phyloP scores from a whole-genome alignment of 495 filamentous ascomycete genomes.

The Glonium stellatum region DNA sequence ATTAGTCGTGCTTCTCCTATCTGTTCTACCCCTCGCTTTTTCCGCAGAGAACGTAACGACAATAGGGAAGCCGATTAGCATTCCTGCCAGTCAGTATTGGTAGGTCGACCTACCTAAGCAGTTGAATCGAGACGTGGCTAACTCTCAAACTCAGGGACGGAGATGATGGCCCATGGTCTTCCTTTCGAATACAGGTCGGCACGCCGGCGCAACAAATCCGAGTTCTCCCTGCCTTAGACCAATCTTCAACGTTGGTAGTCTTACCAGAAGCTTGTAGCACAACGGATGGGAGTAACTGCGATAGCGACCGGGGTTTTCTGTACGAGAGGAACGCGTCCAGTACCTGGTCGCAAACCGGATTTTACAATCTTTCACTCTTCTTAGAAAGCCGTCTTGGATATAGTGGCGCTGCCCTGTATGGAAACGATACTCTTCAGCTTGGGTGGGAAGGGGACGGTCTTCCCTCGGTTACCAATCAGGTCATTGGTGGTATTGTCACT shows the following conservation, averaged over 20 bases:
- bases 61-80: constrained; percentile 16
- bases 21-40: not conserved
- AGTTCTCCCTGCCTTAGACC: constrained; percentile 16
- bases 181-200: constrained; percentile 26
- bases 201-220: constrained; percentile 22
- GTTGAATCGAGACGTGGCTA: not conserved
- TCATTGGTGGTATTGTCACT: constrained; percentile 28
- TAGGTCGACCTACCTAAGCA: not conserved
- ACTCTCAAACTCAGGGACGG: constrained; percentile 16
- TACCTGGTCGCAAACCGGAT: constrained; percentile 40
- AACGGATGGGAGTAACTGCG: constrained; percentile 35
- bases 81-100: constrained; percentile 23
- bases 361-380: constrained; percentile 26
- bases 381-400: constrained; percentile 27
- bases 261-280: constrained; percentile 39
- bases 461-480: constrained; percentile 28
- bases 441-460: constrained; percentile 27
- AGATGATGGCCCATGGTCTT: constrained; percentile 27
- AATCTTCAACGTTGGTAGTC: constrained; percentile 30
- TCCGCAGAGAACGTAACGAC: constrained; percentile 3
- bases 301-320: constrained; percentile 40
- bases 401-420: constrained; percentile 30
- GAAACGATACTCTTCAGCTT: constrained; percentile 31
- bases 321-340: constrained; percentile 46
- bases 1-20: not conserved